Conservation (phyloP, 176 grass and related monocot genomes). For the Rhynchospora pubera region DNA sequence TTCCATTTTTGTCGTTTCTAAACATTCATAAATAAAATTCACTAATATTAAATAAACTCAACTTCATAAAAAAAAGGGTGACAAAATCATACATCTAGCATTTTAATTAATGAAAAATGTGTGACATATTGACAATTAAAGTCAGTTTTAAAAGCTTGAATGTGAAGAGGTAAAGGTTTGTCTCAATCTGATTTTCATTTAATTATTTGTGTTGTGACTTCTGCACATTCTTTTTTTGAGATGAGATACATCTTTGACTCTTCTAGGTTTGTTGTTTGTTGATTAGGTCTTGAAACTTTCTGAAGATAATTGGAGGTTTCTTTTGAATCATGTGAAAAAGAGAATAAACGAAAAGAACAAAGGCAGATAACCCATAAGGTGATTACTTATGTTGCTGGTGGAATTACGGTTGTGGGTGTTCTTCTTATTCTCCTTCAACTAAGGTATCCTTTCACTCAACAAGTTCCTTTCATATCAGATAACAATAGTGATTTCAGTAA, state of each 20-base stretch:
- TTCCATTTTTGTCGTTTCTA: no score
- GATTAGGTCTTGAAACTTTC: slow-evolving; percentile 25
- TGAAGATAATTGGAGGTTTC: slow-evolving; percentile 12
- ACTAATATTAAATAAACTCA: no score
- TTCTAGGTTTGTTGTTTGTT: slow-evolving; percentile 9
- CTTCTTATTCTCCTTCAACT: slow-evolving; percentile 52
- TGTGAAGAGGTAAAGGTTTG: slow-evolving; percentile 6
- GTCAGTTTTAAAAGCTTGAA: no score
- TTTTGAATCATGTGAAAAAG: slow-evolving; percentile 11
- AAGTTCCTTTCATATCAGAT: no score
- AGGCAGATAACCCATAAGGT: slow-evolving; percentile 34
- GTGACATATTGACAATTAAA: no score
- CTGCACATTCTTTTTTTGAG: neutral
- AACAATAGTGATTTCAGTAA: neutral
- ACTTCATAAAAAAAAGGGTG: no score
- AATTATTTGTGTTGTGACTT: neutral
- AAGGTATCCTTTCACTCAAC: slow-evolving; percentile 24
- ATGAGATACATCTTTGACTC: neutral
- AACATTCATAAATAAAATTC: no score
- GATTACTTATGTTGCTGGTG: slow-evolving; percentile 48
- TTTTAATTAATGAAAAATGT: no score
- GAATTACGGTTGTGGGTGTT: slow-evolving; percentile 38
- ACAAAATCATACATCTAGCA: no score
- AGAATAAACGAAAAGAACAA: slow-evolving; percentile 1
- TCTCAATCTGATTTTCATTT: neutral